A percentile compares a stretch with the other conserved stretches of the same genome.
These are phyloP conservation scores for Candida tetrigidarum DNA, from an alignment of 1,139 yeast species.

Conservation along the genomic window DNA sequence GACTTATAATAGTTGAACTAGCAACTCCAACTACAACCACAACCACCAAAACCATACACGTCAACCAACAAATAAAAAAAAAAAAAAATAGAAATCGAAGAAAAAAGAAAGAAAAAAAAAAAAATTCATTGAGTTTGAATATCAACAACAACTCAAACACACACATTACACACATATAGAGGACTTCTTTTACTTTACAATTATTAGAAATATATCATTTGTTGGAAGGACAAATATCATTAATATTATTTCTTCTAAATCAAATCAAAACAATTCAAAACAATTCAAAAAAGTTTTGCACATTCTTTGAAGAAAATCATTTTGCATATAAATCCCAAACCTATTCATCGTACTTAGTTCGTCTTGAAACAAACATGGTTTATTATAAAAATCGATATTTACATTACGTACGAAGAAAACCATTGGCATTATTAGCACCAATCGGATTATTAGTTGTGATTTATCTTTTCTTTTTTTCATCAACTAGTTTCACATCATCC, in stretches of 20 bases:
- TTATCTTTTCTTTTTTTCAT: constrained; percentile 45
- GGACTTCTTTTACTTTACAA: too few relatives aligned
- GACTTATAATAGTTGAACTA: not conserved
- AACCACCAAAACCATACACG: too few relatives aligned
- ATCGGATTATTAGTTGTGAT: constrained; percentile 44
- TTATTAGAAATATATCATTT: too few relatives aligned
- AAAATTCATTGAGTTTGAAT: not conserved
- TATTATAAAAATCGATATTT: constrained; percentile 35
- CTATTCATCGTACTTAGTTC: not conserved
- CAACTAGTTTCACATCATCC: constrained; percentile 23
- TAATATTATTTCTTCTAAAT: too few relatives aligned
- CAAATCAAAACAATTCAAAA: too few relatives aligned
- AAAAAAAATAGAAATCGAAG: not conserved
- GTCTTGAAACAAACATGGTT: constrained; percentile 12
- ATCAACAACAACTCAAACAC: not conserved
- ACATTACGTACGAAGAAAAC: constrained; percentile 65
- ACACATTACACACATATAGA: too few relatives aligned
- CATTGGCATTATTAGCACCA: constrained; percentile 51
- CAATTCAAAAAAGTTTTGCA: too few relatives aligned
- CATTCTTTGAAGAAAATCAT: too few relatives aligned
- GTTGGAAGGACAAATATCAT: too few relatives aligned
- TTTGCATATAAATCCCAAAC: not conserved
- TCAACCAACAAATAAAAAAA: not conserved
- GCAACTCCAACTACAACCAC: not conserved
- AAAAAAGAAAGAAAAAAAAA: not conserved